Evolutionary conservation across 495 filamentous ascomycete species (phyloP), one percentile per base, ranked within the genome.

Genomic region (Thermothielavioides terrestris): DNA sequence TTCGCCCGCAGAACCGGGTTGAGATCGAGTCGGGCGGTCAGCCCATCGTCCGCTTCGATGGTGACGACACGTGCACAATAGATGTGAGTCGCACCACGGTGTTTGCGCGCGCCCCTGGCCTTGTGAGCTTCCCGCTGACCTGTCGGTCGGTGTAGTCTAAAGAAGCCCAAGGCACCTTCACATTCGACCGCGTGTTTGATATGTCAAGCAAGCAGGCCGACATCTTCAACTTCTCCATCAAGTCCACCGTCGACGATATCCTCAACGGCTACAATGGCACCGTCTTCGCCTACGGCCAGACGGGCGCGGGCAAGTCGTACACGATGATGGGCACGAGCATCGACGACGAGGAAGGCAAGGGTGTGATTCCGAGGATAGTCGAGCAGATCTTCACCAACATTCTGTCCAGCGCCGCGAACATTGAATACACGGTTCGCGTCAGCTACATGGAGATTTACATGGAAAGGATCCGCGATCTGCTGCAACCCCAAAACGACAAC

Each of bases 381-480:
- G 88, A 96, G 67, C 92, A 98, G 68, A 95, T 98, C 60, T 98
- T 98, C 65, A 82, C 85, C 54, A 94, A 87, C 61, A 97, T 98
- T 60, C 68, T 95, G 57, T 80, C 84, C 6, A 94, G 88, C 55
- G 86, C 92, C 23, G 84, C 81, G 51, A 95, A 89, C 55, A 96
- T 98, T 64, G 92, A 98, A 67, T 98, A 96, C 66, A 97, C 89
- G 17, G 92, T 98, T 30, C 79, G 88, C 42, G 92, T 98, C 50
- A 95, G 89, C 62, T 98, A 98, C 68, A 97, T 98, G 92, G 92
- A 98, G 68, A 97, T 98, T 52, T 98, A 98, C 71, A 98, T 98
- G 92, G 92, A 98, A 70, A 82, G 84, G 45, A 96, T 98, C 69
- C 82, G 91, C 59, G 92, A 98, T 82, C 73, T 98, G 21, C 64